Conservation (phyloP, 768 basidiomycete species). For the Boletus subparvulus region DNA sequence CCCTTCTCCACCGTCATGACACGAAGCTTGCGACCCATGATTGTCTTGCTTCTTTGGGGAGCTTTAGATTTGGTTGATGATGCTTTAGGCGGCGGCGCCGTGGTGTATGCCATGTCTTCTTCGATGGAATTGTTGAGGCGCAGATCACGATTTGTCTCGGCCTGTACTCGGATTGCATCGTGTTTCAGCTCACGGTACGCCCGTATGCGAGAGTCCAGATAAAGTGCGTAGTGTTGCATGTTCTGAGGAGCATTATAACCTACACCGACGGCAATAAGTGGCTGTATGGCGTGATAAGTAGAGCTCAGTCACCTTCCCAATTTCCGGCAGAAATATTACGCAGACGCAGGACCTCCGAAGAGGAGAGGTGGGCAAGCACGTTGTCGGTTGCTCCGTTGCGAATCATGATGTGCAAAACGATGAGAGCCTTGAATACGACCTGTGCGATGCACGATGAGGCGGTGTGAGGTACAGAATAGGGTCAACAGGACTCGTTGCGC, state of each 20-base stretch:
- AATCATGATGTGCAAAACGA: slow-evolving; percentile 95
- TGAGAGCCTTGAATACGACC: slow-evolving; percentile 97
- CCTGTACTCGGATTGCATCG: slow-evolving; percentile 90
- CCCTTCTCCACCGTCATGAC: slow-evolving; percentile 96
- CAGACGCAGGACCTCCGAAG: slow-evolving; percentile 77
- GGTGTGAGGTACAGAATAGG: background rate
- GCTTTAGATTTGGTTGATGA: slow-evolving; percentile 35
- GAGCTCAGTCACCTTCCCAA: slow-evolving; percentile 74
- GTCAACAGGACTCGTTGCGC: slow-evolving; percentile 30
- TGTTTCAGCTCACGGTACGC: slow-evolving; percentile 91
- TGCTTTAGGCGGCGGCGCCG: slow-evolving; percentile 27
- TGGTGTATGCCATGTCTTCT: slow-evolving; percentile 46
- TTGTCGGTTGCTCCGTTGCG: slow-evolving; percentile 96
- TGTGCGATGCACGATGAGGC: slow-evolving; percentile 29
- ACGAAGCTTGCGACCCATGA: slow-evolving; percentile 80
- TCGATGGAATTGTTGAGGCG: slow-evolving; percentile 63
- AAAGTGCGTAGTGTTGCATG: slow-evolving; percentile 81
- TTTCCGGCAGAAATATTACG: slow-evolving; percentile 75
- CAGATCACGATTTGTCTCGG: slow-evolving; percentile 87
- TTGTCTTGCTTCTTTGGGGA: slow-evolving; percentile 67
- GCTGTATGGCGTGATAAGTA: background rate
- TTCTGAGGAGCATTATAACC: slow-evolving; percentile 88
- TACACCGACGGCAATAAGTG: slow-evolving; percentile 28
- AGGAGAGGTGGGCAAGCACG: slow-evolving; percentile 78
- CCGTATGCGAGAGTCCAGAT: slow-evolving; percentile 85